Evolutionary conservation across 805 yeast species (phyloP).

Genomic region (Starmerella apis): DNA sequence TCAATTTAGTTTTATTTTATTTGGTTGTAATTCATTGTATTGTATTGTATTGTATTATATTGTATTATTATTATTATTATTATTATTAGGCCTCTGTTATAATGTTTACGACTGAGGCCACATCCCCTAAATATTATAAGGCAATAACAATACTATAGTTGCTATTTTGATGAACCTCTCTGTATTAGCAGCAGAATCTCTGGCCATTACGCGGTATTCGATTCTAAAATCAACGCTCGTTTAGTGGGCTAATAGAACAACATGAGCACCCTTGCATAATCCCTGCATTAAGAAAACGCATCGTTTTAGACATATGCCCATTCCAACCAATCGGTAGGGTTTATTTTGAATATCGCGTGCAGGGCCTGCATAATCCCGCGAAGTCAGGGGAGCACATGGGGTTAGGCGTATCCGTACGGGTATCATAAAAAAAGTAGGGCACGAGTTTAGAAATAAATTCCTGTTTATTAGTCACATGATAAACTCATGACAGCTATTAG

Average conservation of each 20-base stretch:
- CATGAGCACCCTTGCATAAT: neutral
- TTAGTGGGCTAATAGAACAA: neutral
- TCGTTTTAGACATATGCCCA: neutral
- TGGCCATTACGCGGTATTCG: too few relatives aligned
- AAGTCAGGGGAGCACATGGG: neutral
- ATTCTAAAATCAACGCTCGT: too few relatives aligned
- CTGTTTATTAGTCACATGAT: neutral
- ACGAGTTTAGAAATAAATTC: neutral
- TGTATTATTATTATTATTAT: too few relatives aligned
- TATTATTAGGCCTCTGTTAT: too few relatives aligned
- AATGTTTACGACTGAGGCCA: too few relatives aligned
- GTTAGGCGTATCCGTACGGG: neutral
- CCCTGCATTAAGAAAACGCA: neutral
- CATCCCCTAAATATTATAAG: too few relatives aligned
- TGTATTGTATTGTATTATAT: too few relatives aligned
- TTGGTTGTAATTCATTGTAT: too few relatives aligned
- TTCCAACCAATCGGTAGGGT: neutral
- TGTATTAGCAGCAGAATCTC: too few relatives aligned
- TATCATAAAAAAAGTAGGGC: neutral
- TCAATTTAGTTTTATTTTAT: neutral
- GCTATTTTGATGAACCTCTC: too few relatives aligned
- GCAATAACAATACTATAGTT: too few relatives aligned
- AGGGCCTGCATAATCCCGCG: neutral
- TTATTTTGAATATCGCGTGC: neutral
- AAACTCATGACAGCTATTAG: neutral